These are phyloP conservation scores for Salix koriyanagi DNA, from an alignment of 345 rosid genomes.

Conservation along the genomic window DNA sequence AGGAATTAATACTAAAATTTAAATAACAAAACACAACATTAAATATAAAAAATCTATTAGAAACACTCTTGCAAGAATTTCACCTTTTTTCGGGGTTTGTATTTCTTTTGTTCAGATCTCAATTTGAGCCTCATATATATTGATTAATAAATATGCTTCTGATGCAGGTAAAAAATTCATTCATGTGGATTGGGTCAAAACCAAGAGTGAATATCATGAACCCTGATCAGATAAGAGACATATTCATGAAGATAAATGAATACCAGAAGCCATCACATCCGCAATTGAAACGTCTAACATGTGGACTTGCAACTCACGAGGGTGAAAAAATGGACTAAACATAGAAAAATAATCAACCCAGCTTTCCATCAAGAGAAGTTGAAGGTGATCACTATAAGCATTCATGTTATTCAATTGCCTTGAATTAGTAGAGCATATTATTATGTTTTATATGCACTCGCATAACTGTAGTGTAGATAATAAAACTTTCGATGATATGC, in stretches of 20 bases:
- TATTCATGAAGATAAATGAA: conserved; percentile 25
- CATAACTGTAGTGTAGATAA: too few species aligned
- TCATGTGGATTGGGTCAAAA: conserved; percentile 40
- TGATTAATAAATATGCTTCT: too few species aligned
- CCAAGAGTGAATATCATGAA: conserved; percentile 37
- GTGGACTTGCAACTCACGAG: conserved; percentile 30
- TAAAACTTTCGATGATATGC: too few species aligned
- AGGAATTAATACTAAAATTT: too few species aligned
- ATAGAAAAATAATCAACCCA: conserved; percentile 47
- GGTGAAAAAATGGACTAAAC: conserved; percentile 48
- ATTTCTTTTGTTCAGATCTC: too few species aligned
- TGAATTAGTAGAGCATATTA: too few species aligned
- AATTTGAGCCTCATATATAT: neutral
- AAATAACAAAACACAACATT: too few species aligned
- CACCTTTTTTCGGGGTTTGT: neutral
- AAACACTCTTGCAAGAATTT: too few species aligned
- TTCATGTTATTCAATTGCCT: too few species aligned
- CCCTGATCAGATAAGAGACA: conserved; percentile 38
- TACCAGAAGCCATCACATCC: conserved; percentile 33
- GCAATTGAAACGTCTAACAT: conserved; percentile 16
- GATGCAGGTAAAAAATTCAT: conserved; percentile 39
- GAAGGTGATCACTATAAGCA: too few species aligned
- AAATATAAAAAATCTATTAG: too few species aligned
- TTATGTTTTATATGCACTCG: too few species aligned
- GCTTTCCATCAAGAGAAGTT: conserved; percentile 46